Base-by-base conservation (phyloP, 805 yeast species). In the Starmerella kuoi region DNA sequence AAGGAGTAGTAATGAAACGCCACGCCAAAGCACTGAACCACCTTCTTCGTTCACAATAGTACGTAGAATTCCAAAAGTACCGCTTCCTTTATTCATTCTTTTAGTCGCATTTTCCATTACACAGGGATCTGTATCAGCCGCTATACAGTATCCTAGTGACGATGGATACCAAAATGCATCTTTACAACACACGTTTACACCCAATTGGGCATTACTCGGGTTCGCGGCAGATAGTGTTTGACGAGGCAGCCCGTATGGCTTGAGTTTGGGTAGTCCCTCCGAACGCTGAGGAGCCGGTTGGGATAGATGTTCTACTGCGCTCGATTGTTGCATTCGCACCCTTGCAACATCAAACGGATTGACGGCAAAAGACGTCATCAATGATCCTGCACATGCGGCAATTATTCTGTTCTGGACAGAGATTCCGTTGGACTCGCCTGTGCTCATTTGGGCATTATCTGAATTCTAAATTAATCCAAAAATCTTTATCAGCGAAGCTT, bases 41-140 rank as follows among this genome's bases (percentile, higher is more conserved):
- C 98, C 98, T 61, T 91, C 98, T 21, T 72, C 66, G 24, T 68
- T 61, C 3, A 76, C 70, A 34, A 88, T 86, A 33, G 72, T 70
- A 1, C 63, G 50, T 49, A 88, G 67, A 0, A 95, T 91, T 31
- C 82, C 80, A 56, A 74, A 68, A 0, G 95, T 85, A 11, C 42
- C 34, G 27, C 3, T 4, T 41, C 25, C 11, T 14, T 22, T 32
- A 4, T 12, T 18, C 8, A 25, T 12, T 17, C 25, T 6, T 3
- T n/a, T 3, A 26, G 31, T 11, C 20, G 33, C 4, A 6, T 18
- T 25, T 6, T 18, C 38, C 17, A 39, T 27, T 8, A 37, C 32
- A 30, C 52, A 48, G 7, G 46, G 45, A n/a, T 43, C 47, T 3
- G 43, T 20, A 3, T 22, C 56, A 8, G 65, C 52, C 7, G 65